Evolutionary conservation across 2,329 filamentous ascomycete genomes (phyloP), one percentile per base, ranked within the genome.

Genomic region (Conoideocrella luteorostrata): DNA sequence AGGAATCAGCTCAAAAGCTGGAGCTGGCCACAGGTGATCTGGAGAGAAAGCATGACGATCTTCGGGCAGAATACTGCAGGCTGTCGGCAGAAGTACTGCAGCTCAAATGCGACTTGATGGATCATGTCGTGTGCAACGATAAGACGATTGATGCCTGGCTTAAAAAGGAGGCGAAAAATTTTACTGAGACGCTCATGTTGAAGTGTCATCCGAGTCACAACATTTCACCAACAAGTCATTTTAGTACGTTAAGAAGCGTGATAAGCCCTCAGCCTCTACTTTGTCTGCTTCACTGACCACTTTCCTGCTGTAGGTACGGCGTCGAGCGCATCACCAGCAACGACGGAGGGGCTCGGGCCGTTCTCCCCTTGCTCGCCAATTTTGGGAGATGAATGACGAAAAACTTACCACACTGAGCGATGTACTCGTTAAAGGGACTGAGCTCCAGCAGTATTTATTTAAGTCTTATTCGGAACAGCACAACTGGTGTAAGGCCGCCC

Each of bases 91-190:
- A 42, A n/a, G 23, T 42, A 2, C n/a, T 46, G 7, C 23, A 42
- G 44, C 39, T 46, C 20, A 46, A 46, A 17, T 34, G 38, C 18
- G 33, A 42, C 7, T 18, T 46, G 11, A 42, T 46, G 39, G n/a
- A n/a, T 5, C 44, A 46, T 7, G 39, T 33, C 2, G 10, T 12
- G 4, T 46, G 44, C 17, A 33, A 22, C 7, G 44, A 46, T 18
- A 21, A 28, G 9, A 42, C 33, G 7, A 42, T 46, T 17, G 44
- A 46, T 20, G 12, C 15, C 3, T 46, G 44, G 44, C 42, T 46
- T 13, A 21, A 17, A 21, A 35, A 28, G 15, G 39, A 38, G 34
- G 39, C 44, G 2, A 6, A 39, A 9, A 42, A 34, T 10, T 46
- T 23, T 35, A 33, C 22, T 4, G 34, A 24, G 34, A 41, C 29